A percentile compares a stretch with the other conserved stretches of the same genome.
phyloP scores from a whole-genome alignment of 495 filamentous ascomycete genomes.

The Tuber magnatum region DNA sequence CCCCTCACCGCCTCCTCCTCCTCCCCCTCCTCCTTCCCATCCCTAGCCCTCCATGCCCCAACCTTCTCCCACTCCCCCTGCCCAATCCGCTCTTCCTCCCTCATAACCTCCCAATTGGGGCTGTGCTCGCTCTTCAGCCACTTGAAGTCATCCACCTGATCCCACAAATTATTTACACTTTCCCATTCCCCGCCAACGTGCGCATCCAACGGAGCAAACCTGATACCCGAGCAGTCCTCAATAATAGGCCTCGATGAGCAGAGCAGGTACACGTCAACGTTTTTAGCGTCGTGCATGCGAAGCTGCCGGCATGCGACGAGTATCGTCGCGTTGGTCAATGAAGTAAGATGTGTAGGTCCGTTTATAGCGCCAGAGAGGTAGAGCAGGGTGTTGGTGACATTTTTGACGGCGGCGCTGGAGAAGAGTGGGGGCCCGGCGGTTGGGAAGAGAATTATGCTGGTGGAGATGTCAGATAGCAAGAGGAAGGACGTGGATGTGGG shows the following conservation, averaged over 20 bases:
- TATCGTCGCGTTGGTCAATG: conserved; percentile 62
- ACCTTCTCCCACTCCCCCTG: conserved; percentile 64
- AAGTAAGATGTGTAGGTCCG: conserved; percentile 76
- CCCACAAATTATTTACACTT: conserved; percentile 59
- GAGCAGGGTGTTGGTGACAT: conserved; percentile 60
- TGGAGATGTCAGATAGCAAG: conserved; percentile 61
- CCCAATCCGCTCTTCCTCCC: conserved; percentile 53
- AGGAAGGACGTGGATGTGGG: conserved; percentile 58
- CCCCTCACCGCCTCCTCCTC: neutral
- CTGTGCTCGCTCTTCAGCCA: conserved; percentile 83
- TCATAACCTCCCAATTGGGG: conserved; percentile 77
- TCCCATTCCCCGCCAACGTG: conserved; percentile 40
- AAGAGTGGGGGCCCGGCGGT: conserved; percentile 55
- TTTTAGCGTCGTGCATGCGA: conserved; percentile 76
- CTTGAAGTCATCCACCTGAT: conserved; percentile 92
- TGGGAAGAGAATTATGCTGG: conserved; percentile 66
- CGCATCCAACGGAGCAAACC: conserved; percentile 62
- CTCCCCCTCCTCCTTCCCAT: neutral
- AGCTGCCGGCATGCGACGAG: conserved; percentile 74
- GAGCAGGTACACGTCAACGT: conserved; percentile 74
- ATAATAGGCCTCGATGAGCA: conserved; percentile 84
- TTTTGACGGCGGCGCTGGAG: conserved; percentile 64
- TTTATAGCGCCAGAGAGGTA: conserved; percentile 63
- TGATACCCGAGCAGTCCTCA: conserved; percentile 71
- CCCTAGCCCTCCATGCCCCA: neutral